Evolutionary conservation across 2,329 filamentous ascomycete species (phyloP).

Genomic region (Lecanosticta acicola): DNA sequence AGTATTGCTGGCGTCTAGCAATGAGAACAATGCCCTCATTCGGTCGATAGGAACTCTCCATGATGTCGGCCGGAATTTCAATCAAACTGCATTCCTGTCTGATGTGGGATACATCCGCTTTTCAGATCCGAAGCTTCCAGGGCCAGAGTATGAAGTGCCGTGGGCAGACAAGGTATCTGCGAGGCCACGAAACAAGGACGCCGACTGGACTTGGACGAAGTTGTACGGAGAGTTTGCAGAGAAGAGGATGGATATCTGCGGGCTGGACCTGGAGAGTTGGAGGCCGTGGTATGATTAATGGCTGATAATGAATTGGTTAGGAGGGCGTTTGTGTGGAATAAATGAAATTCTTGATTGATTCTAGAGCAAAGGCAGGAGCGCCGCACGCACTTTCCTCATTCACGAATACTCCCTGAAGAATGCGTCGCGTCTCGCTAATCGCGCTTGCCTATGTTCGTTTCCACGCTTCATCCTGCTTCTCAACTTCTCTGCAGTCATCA

Average conservation of each 20-base stretch:
- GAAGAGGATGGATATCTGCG: constrained; percentile 48
- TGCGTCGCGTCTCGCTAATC: too few relatives aligned
- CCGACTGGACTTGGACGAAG: constrained; percentile 45
- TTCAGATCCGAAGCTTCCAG: constrained; percentile 44
- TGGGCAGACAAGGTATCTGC: constrained; percentile 38
- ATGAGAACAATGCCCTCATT: constrained; percentile 23
- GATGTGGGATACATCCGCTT: constrained; percentile 44
- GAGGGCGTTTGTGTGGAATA: too few relatives aligned
- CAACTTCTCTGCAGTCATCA: too few relatives aligned
- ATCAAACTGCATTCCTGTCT: constrained; percentile 40
- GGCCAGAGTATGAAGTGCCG: constrained; percentile 48
- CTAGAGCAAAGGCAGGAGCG: too few relatives aligned
- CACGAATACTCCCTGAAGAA: too few relatives aligned
- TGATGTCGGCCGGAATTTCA: constrained; percentile 34
- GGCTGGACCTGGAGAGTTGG: constrained; percentile 47
- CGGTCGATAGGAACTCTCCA: constrained; percentile 31
- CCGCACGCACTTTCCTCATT: too few relatives aligned
- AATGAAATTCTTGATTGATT: too few relatives aligned
- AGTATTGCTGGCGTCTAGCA: constrained; percentile 23
- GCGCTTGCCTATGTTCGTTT: too few relatives aligned
- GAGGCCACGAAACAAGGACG: constrained; percentile 42
- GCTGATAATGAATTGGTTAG: too few relatives aligned
- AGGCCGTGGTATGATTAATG: too few relatives aligned
- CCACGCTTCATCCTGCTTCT: too few relatives aligned
- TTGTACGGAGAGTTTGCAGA: constrained; percentile 47